Base-by-base conservation (phyloP, 805 yeast genomes). In the Nakazawaea sp. region DNA sequence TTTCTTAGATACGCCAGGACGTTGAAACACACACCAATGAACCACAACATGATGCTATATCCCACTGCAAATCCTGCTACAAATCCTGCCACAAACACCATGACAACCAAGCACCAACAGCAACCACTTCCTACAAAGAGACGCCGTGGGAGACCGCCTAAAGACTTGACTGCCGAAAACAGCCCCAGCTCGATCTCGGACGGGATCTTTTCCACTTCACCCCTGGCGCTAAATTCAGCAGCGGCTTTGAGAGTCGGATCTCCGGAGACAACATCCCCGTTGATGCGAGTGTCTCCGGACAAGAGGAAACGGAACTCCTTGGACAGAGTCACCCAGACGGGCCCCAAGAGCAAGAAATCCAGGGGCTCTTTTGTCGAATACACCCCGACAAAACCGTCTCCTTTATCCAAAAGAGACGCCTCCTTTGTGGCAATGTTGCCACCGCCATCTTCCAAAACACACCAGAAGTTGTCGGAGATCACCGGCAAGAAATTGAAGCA, bases 231-330 rank as follows among this genome's bases (percentile, higher is more conserved):
- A 25, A 41, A 36, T 24, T 42, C 48, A 7, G 49, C 43, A 8
- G 44, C 47, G 24, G 42, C 43, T 23, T 19, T 42, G 25, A 42
- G 30, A 25, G 28, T 35, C 10, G 44, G 46, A 2, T 42, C 46
- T 20, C 51, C 52, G 24, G 45, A 48, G 35, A 33, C 36, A 17
- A 36, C 41, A 5, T 40, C 48, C 3, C 52, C 53, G 11, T 28
- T 45, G 24, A 49, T 49, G 53, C 41, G 44, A 31, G 50, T 49
- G 2, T 43, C 47, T n/a, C 52, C 49, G 3, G 39, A 35, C 27
- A 29, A 28, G 15, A 32, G 36, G 25, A 35, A 31, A 27, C 23
- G 36, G 20, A 11, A 11, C 15, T 18, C 30, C 21, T 23, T 19
- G 3, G 30, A 25, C 15, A 35, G 17, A 16, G 35, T 35, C 19